Evolutionary conservation across 345 rosid genomes (phyloP).

Genomic region (Pistacia vera): DNA sequence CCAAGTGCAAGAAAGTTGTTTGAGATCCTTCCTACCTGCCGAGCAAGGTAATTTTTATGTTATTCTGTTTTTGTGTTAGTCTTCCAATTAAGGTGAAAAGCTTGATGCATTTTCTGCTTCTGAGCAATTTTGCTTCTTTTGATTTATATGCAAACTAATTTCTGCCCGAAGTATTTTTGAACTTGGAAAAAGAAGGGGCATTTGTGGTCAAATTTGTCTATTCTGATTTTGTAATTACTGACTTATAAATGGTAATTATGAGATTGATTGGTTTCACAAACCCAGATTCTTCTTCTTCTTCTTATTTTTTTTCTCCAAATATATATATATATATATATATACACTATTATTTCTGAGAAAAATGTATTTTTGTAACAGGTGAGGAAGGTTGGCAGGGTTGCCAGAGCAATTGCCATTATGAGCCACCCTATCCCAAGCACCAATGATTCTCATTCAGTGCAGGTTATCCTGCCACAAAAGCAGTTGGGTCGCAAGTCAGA

Average conservation of each 20-base stretch:
- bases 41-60: constrained; percentile 58
- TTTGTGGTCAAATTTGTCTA: neutral
- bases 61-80: neutral
- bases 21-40: constrained; percentile 95
- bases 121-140: neutral
- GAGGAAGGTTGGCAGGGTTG: constrained; percentile 83
- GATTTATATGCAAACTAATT: neutral
- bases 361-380: constrained; percentile 46
- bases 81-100: neutral
- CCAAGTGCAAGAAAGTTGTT: constrained; percentile 95
- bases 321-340: neutral
- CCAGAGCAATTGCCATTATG: constrained; percentile 93
- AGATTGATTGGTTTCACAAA: neutral
- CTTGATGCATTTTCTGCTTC: neutral
- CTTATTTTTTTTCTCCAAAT: neutral
- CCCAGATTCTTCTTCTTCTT: neutral
- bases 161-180: neutral
- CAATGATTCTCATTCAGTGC: constrained; percentile 86
- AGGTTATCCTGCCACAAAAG: constrained; percentile 93
- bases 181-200: neutral
- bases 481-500: constrained; percentile 95
- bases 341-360: too few species aligned
- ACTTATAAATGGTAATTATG: neutral
- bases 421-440: constrained; percentile 95
- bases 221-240: neutral